Conservation (phyloP, 2,329 filamentous ascomycete genomes). For the Talaromyces verruculosus region DNA sequence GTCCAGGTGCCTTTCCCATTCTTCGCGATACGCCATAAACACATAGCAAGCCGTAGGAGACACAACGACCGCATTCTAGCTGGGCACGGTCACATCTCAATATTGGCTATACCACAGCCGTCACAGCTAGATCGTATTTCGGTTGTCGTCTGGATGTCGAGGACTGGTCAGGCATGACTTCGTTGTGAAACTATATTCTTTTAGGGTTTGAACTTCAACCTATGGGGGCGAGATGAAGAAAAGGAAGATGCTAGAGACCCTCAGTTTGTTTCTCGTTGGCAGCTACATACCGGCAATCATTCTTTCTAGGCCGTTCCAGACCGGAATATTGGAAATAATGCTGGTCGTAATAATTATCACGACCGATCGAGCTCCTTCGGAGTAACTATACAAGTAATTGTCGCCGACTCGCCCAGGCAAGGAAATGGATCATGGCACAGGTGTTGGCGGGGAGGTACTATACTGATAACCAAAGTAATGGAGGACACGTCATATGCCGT, state of each 20-base stretch:
- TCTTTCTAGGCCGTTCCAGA: neutral
- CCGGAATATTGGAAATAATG: neutral
- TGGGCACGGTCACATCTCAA: neutral
- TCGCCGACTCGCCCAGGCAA: neutral
- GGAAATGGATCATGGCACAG: neutral
- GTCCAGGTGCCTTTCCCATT: neutral
- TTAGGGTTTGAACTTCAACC: neutral
- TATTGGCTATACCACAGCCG: neutral
- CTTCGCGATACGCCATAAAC: neutral
- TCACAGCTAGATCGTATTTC: neutral
- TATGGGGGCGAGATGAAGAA: neutral
- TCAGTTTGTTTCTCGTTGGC: neutral
- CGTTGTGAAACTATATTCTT: neutral
- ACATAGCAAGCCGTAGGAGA: neutral
- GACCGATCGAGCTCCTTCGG: neutral
- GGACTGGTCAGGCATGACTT: neutral
- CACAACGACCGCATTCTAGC: neutral
- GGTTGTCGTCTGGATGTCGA: neutral
- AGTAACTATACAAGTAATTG: neutral
- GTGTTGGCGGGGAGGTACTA: neutral
- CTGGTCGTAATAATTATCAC: neutral
- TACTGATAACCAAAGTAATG: neutral
- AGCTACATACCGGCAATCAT: neutral
- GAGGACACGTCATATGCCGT: neutral
- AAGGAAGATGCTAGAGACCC: neutral